Evolutionary conservation across 2,329 filamentous ascomycete species (phyloP).

Genomic region (Trichoderma brevicompactum): DNA sequence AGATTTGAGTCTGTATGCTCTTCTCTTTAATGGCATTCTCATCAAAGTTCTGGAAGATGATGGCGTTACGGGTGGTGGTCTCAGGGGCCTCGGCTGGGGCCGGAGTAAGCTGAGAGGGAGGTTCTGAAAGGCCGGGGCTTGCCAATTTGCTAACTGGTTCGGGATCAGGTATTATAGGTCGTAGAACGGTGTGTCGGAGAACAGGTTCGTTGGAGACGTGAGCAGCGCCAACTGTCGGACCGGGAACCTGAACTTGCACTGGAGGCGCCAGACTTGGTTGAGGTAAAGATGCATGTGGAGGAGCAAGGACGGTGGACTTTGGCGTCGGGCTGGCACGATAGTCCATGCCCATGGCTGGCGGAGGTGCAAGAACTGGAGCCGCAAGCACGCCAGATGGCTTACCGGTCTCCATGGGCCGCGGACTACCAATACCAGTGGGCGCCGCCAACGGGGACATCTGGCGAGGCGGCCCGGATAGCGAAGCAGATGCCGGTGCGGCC

Average conservation of each 20-base stretch:
- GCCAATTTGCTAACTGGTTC: constrained; percentile 7
- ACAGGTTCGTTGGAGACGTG: constrained; percentile 1
- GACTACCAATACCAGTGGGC: constrained; percentile 31
- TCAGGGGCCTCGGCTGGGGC: not conserved
- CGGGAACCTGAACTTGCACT: not conserved
- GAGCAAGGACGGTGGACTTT: constrained; percentile 52
- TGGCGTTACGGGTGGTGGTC: constrained; percentile 55
- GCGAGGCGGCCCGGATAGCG: constrained; percentile 22
- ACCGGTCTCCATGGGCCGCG: constrained; percentile 36
- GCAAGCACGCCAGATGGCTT: constrained; percentile 43
- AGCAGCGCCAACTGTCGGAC: not conserved
- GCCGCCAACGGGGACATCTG: constrained; percentile 32
- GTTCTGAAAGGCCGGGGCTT: constrained; percentile 27
- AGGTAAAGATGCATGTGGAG: constrained; percentile 47
- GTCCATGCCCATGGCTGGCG: constrained; percentile 38
- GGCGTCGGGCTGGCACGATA: constrained; percentile 34
- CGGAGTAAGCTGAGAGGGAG: constrained; percentile 15
- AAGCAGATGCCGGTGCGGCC: constrained; percentile 31
- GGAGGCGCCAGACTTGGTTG: constrained; percentile 34
- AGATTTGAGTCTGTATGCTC: constrained; percentile 60
- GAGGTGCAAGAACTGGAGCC: constrained; percentile 46
- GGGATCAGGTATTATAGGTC: not conserved
- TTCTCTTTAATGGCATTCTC: constrained; percentile 60
- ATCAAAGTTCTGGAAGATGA: constrained; percentile 65
- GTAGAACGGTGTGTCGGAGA: constrained; percentile 14